These are phyloP conservation scores for Poterioochromonas sp. DNA, from an alignment of 352 stramenopile species.

Conservation along the genomic window DNA sequence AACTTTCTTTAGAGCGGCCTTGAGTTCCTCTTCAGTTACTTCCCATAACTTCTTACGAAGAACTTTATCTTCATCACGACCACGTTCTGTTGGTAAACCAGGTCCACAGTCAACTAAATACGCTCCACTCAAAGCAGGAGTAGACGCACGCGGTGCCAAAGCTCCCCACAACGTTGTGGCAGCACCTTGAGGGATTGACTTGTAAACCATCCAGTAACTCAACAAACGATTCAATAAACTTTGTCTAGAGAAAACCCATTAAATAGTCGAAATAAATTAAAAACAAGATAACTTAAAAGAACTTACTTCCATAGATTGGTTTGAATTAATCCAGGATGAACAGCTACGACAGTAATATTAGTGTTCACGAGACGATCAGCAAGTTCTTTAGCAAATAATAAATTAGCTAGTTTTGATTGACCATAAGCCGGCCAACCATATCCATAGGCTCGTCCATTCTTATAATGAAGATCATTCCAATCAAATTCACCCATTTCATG, in stretches of 20 bases:
- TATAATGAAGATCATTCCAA: background rate
- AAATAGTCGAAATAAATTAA: background rate
- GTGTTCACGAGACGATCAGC: constrained; percentile 19
- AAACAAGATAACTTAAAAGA: background rate
- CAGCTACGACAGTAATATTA: background rate
- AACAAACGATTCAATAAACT: background rate
- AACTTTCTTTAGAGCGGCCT: background rate
- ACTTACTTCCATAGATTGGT: constrained; percentile 41
- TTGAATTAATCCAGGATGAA: constrained; percentile 45
- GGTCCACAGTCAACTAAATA: constrained; percentile 16
- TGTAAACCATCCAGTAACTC: background rate
- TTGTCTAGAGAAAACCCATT: background rate
- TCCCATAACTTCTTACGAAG: constrained; percentile 13
- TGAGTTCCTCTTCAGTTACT: background rate
- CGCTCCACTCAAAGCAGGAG: background rate
- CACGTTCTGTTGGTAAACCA: background rate
- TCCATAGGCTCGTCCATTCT: background rate
- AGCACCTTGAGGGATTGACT: constrained; percentile 9
- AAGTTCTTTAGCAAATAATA: constrained; percentile 33
- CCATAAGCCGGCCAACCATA: constrained; percentile 16
- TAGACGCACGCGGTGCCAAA: background rate
- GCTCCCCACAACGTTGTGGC: background rate
- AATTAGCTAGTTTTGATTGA: constrained; percentile 28
- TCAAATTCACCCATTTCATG: background rate
- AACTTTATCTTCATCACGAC: background rate